Evolutionary conservation across 2,329 filamentous ascomycete genomes (phyloP).

Genomic region (Paramyrothecium roridum): DNA sequence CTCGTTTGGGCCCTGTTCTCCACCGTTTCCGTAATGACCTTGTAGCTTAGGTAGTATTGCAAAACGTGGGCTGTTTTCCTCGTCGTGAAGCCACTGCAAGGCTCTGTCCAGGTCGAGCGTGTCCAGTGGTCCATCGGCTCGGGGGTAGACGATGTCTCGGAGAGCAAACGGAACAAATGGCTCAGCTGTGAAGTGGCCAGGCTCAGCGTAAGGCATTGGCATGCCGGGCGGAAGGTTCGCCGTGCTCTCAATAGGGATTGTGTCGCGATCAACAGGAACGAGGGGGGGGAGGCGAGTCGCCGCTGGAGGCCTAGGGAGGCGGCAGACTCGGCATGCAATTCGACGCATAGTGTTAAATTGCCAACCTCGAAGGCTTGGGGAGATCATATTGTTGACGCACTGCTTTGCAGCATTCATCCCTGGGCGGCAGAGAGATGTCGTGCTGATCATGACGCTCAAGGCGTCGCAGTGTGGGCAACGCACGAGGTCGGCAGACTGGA

Average conservation of each 20-base stretch:
- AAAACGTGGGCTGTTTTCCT: too few species aligned
- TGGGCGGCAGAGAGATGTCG: not conserved
- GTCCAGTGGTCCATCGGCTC: not conserved
- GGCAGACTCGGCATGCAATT: not conserved
- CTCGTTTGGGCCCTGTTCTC: too few species aligned
- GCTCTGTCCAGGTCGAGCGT: not conserved
- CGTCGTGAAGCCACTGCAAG: not conserved
- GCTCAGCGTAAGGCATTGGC: not conserved
- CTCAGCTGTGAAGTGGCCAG: not conserved
- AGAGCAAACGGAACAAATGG: not conserved
- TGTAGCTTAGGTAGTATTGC: too few species aligned
- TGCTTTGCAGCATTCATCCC: not conserved
- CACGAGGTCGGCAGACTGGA: not conserved
- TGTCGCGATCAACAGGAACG: not conserved
- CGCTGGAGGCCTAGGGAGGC: not conserved
- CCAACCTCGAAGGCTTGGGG: not conserved
- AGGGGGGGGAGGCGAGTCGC: not conserved
- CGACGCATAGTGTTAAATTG: not conserved
- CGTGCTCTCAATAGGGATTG: not conserved
- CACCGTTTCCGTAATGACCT: too few species aligned
- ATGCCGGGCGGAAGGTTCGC: not conserved
- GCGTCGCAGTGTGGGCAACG: not conserved
- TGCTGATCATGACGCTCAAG: not conserved
- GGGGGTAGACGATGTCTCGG: not conserved
- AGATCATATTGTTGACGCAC: not conserved